Base-by-base conservation (phyloP, 2,329 filamentous ascomycete species). In the Fusarium mexicanum region DNA sequence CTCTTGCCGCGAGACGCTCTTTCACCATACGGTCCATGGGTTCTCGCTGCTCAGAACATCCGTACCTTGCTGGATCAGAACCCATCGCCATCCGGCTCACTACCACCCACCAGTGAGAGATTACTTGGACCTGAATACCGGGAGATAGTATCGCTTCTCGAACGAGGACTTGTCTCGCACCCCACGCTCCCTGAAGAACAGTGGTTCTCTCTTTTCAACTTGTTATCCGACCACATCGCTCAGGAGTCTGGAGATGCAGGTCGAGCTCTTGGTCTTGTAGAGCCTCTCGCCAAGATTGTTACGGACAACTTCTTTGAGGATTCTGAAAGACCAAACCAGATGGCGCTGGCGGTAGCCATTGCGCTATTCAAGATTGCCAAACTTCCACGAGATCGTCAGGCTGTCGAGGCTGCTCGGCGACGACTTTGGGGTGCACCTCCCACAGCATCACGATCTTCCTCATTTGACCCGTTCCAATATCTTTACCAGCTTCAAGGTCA, bases 81-180 rank as follows among this genome's bases (percentile, higher is more conserved):
- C 61, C 29, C 54, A 2, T 44, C 72, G 11, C 43, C 65, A 17
- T 61, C 72, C n/a, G 79, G 77, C 76, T 68, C 75, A 20, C 71
- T 67, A n/a, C 62, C 69, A 13, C 40, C 73, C 2, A 75, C 74
- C 33, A 78, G 71, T 31, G 84, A 86, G 14, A 81, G 86, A 66
- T 84, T 89, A 41, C 80, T 91, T 61, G 90, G 92, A 20, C 89
- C 90, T 17, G 91, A 94, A 64, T 95, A 94, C 73, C 91, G 92
- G 14, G 90, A 92, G 59, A 84, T 93, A 31, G 86, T 91, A 22
- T 91, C 88, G 24, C 88, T 97, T 40, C 85, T 97, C 7, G 87
- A 91, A 76, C 84, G 87, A 73, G 91, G 93, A 24, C 80, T 93
- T 54, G 81, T 81, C 37, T 83, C 84, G 29, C 86, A 86, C 6